Percentiles rank a stretch among this genome's conserved stretches.
Evolutionary conservation across 176 grass and related monocot genomes (phyloP).

Genomic region (Raddia distichophylla): DNA sequence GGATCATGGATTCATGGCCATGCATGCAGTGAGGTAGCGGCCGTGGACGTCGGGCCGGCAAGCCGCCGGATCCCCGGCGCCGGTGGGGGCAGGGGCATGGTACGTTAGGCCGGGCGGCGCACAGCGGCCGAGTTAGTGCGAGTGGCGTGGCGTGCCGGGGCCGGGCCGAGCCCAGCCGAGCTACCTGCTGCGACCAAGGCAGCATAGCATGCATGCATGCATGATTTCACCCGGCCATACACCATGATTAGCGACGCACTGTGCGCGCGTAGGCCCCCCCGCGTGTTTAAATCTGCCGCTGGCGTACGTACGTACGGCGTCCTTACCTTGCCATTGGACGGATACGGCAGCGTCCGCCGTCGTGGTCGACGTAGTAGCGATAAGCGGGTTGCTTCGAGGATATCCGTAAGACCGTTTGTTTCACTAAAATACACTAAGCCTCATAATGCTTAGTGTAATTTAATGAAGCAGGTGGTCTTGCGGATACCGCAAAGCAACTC

Average conservation of each 20-base stretch:
- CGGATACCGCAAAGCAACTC: no score
- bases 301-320: not conserved
- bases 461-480: no score
- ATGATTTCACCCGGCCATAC: not conserved
- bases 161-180: not conserved
- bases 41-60: constrained; percentile 1
- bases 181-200: not conserved
- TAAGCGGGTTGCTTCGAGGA: no score
- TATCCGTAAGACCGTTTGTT: no score
- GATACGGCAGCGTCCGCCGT: not conserved
- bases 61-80: constrained; percentile 32
- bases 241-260: constrained; percentile 10
- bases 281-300: not conserved
- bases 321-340: not conserved
- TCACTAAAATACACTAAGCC: no score
- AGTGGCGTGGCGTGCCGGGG: not conserved
- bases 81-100: constrained; percentile 14
- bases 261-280: not conserved
- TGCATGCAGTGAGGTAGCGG: no score
- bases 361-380: constrained; percentile 14
- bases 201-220: not conserved
- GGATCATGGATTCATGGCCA: no score
- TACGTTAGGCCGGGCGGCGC: not conserved
- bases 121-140: constrained; percentile 5
- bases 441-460: no score